phyloP scores from a whole-genome alignment of 2,329 filamentous ascomycete species.

The Paraconiothyrium brasiliense region DNA sequence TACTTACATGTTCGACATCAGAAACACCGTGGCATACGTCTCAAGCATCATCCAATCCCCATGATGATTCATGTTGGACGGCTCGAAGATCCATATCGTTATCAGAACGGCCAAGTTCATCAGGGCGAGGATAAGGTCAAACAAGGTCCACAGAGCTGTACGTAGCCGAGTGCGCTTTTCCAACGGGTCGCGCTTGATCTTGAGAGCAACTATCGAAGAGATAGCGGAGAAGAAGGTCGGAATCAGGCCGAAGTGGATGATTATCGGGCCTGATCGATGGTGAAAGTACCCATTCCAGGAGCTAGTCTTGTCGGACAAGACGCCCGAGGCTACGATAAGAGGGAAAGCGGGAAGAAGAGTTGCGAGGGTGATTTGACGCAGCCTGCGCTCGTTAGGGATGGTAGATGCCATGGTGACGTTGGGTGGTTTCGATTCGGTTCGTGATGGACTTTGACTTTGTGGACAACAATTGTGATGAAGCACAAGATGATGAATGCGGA shows the following conservation, averaged over 20 bases:
- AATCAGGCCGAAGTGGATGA: constrained; percentile 9
- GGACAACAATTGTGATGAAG: background rate
- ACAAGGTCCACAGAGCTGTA: constrained; percentile 5
- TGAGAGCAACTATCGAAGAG: background rate
- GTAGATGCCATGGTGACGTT: constrained; percentile 4
- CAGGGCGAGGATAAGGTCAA: background rate
- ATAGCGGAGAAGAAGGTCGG: constrained; percentile 9
- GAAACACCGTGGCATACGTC: constrained; percentile 9
- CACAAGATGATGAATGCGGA: background rate
- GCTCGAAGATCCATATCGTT: constrained; percentile 2
- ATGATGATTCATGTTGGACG: background rate
- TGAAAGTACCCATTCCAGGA: background rate
- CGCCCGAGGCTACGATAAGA: constrained; percentile 10
- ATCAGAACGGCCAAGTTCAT: background rate
- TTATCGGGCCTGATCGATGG: background rate
- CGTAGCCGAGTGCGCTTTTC: background rate
- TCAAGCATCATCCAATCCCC: constrained; percentile 10
- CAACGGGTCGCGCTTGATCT: background rate
- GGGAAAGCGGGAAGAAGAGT: constrained; percentile 8
- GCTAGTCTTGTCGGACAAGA: background rate
- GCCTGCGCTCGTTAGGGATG: background rate
- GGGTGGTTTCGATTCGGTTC: background rate
- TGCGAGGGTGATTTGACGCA: constrained; percentile 5
- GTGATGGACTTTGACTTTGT: background rate
- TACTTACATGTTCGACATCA: constrained; percentile 10